Percentiles rank a stretch among this genome's conserved stretches.
Conservation (phyloP, 208 protist species). For the Trypanosoma rangeli region DNA sequence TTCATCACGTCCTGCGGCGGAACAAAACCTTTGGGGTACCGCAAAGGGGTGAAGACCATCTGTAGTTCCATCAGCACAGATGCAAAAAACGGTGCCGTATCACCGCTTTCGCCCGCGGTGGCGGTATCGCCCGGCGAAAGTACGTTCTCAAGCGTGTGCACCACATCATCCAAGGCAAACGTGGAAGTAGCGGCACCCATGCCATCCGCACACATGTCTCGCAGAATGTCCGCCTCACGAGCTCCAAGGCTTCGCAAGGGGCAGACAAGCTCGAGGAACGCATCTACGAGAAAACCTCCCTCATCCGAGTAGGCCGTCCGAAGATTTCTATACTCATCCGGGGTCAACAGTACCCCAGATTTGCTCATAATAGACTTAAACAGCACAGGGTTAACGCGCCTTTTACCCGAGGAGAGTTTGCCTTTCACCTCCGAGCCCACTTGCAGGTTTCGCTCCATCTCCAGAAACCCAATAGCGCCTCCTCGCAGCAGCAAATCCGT, state of each 20-base stretch:
- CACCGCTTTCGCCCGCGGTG: neutral
- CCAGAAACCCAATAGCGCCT: slow-evolving; percentile 52
- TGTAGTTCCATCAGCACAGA: slow-evolving; percentile 18
- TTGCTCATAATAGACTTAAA: slow-evolving; percentile 54
- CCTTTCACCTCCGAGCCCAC: slow-evolving; percentile 34
- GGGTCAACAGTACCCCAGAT: slow-evolving; percentile 60
- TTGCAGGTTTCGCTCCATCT: slow-evolving; percentile 41
- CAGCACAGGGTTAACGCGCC: slow-evolving; percentile 69
- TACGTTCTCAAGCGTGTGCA: slow-evolving; percentile 10
- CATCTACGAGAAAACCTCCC: slow-evolving; percentile 72
- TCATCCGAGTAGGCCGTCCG: slow-evolving; percentile 68
- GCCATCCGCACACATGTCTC: slow-evolving; percentile 4
- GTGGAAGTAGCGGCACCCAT: neutral
- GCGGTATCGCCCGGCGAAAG: neutral
- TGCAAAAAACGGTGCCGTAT: neutral
- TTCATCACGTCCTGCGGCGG: slow-evolving; percentile 33
- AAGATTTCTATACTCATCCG: slow-evolving; percentile 52
- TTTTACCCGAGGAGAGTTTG: slow-evolving; percentile 16
- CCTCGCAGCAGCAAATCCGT: slow-evolving; percentile 68
- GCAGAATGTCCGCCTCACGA: neutral
- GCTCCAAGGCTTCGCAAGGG: slow-evolving; percentile 19
- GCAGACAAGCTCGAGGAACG: slow-evolving; percentile 34
- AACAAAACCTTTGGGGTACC: slow-evolving; percentile 40
- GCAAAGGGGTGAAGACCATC: slow-evolving; percentile 36
- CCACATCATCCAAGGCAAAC: slow-evolving; percentile 12